Conservation (phyloP, 352 stramenopile species). For the Aphanomyces astaci region DNA sequence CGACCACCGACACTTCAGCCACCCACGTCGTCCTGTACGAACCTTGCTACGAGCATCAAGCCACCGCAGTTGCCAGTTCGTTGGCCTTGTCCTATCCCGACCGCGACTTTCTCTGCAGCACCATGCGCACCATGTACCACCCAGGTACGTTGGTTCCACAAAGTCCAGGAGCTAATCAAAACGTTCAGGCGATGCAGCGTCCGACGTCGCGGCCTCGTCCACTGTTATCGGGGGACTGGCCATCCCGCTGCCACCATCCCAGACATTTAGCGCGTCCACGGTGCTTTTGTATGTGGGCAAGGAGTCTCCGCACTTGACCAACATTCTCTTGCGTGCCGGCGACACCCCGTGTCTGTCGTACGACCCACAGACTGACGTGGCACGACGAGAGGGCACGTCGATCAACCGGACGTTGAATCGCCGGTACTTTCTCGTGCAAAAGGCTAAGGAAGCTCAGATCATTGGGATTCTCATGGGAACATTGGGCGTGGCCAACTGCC, state of each 20-base stretch:
- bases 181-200: not conserved
- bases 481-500: constrained; percentile 87
- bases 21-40: constrained; percentile 88
- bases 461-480: constrained; percentile 96
- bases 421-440: constrained; percentile 81
- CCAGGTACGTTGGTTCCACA: constrained; percentile 25
- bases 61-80: constrained; percentile 37
- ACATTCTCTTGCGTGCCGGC: constrained; percentile 73
- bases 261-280: constrained; percentile 3
- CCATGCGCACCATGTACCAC: constrained; percentile 67
- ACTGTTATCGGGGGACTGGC: constrained; percentile 55
- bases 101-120: constrained; percentile 42
- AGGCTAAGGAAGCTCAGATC: constrained; percentile 90
- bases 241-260: constrained; percentile 29
- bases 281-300: constrained; percentile 66
- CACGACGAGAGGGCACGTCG: constrained; percentile 45
- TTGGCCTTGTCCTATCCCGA: constrained; percentile 37
- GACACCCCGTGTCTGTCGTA: constrained; percentile 64
- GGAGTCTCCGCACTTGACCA: constrained; percentile 72
- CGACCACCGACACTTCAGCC: constrained; percentile 32
- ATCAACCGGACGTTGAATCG: constrained; percentile 67
- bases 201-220: not conserved
- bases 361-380: constrained; percentile 37
- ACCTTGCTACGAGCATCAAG: constrained; percentile 81
- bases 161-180: constrained; percentile 9